Percentiles rank a stretch among this genome's conserved stretches.
These are phyloP conservation scores for Musa balbisiana DNA, from an alignment of 202 grass and related monocot genomes.

Conservation along the genomic window DNA sequence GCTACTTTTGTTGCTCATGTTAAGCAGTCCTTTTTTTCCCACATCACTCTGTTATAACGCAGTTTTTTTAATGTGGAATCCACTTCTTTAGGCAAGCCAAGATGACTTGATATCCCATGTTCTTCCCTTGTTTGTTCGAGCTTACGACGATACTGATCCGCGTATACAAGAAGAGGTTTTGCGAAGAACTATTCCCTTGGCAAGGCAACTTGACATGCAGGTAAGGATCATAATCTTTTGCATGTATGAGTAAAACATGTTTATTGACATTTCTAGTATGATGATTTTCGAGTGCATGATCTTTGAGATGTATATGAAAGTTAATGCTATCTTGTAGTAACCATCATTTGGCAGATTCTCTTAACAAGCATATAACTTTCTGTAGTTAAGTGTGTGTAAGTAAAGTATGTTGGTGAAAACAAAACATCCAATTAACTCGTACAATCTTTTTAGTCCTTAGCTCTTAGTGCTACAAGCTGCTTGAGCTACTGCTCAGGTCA, in stretches of 20 bases:
- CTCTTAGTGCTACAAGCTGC: not conserved
- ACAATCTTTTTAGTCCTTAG: not conserved
- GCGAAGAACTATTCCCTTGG: slow-evolving; percentile 59
- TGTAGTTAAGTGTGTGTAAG: not conserved
- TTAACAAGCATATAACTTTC: not conserved
- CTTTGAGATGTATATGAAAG: not conserved
- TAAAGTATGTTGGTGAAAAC: too few species aligned
- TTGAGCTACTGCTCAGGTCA: not conserved
- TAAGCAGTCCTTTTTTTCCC: too few species aligned
- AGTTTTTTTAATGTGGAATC: slow-evolving; percentile 1
- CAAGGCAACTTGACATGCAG: slow-evolving; percentile 83
- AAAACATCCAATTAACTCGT: too few species aligned
- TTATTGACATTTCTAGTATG: not conserved
- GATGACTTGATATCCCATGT: slow-evolving; percentile 77
- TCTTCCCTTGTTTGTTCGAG: slow-evolving; percentile 89
- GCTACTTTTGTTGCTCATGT: too few species aligned
- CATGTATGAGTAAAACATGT: not conserved
- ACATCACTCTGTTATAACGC: too few species aligned
- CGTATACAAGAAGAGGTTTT: slow-evolving; percentile 95
- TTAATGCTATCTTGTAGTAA: not conserved
- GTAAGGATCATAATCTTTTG: slow-evolving; percentile 23
- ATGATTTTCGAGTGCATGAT: not conserved
- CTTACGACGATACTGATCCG: slow-evolving; percentile 95
- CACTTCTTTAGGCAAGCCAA: slow-evolving; percentile 43
- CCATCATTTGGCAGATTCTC: not conserved